Conservation (phyloP, 1,284 basidiomycete species). For the Leccinum insolens region DNA sequence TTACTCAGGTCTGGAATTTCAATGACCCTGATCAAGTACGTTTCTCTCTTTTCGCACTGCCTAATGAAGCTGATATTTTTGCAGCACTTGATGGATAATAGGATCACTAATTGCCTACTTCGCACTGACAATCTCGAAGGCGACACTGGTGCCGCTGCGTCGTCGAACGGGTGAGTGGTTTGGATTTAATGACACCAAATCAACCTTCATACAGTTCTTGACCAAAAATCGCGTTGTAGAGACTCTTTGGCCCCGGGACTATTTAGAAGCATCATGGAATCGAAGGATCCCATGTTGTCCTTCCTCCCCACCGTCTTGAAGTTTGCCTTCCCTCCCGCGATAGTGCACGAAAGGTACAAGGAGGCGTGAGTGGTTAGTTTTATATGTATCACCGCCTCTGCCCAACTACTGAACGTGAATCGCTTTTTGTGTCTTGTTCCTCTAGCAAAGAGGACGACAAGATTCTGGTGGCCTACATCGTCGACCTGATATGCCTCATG, state of each 20-base stretch:
- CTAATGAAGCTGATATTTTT: not conserved
- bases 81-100: constrained; percentile 24
- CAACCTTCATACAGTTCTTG: not conserved
- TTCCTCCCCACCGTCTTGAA: not conserved
- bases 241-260: constrained; percentile 1
- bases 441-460: constrained; percentile 8
- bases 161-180: constrained; percentile 5
- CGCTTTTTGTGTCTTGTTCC: not conserved
- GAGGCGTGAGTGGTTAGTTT: constrained; percentile 12
- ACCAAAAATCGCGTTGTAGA: constrained; percentile 3
- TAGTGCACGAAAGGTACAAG: not conserved
- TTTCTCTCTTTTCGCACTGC: no score
- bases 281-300: not conserved
- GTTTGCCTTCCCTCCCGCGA: constrained; percentile 14
- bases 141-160: constrained; percentile 11
- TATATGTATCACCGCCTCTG: not conserved
- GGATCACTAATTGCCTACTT: constrained; percentile 10
- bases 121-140: constrained; percentile 1
- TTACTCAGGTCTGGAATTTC: no score
- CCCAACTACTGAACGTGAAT: not conserved
- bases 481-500: constrained; percentile 28
- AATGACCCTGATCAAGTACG: no score
- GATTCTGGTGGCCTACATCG: constrained; percentile 19
- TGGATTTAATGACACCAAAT: not conserved
- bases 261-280: not conserved